Conservation (phyloP, 1,284 basidiomycete genomes). For the Cystobasidium pallidum region DNA sequence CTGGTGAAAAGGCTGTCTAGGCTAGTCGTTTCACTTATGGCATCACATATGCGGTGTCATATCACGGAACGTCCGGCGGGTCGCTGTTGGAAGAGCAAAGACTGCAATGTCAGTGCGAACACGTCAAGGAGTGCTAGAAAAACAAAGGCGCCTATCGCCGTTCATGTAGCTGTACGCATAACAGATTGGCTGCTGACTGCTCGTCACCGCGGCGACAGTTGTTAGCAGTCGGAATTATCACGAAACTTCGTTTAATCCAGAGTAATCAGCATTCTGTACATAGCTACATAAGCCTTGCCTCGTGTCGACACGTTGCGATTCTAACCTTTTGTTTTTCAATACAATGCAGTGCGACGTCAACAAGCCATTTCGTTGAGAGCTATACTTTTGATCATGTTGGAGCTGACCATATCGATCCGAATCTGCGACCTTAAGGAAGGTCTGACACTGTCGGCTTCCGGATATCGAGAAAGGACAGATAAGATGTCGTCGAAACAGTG, state of each 20-base stretch:
- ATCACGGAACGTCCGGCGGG: too few relatives aligned
- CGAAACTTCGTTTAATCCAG: background rate
- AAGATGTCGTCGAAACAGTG: too few relatives aligned
- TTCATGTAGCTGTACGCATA: slow-evolving; percentile 17
- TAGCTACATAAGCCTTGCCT: background rate
- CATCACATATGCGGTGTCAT: too few relatives aligned
- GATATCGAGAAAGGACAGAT: too few relatives aligned
- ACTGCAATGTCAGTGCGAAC: background rate
- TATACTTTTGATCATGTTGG: too few relatives aligned
- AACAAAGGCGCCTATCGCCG: background rate
- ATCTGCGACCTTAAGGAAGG: too few relatives aligned
- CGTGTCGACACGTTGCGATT: background rate
- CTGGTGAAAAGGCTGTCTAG: slow-evolving; percentile 26
- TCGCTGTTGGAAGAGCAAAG: background rate
- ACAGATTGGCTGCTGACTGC: background rate
- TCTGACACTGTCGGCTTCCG: too few relatives aligned
- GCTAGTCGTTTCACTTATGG: too few relatives aligned
- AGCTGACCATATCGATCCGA: too few relatives aligned
- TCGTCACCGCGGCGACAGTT: background rate
- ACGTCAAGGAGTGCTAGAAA: background rate
- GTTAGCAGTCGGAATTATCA: background rate
- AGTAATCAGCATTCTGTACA: background rate
- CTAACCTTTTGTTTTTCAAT: too few relatives aligned
- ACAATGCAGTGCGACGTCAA: too few relatives aligned
- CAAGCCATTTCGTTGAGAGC: too few relatives aligned